Conservation (phyloP, 78 protist genomes). For the Bigelowiella natans region DNA sequence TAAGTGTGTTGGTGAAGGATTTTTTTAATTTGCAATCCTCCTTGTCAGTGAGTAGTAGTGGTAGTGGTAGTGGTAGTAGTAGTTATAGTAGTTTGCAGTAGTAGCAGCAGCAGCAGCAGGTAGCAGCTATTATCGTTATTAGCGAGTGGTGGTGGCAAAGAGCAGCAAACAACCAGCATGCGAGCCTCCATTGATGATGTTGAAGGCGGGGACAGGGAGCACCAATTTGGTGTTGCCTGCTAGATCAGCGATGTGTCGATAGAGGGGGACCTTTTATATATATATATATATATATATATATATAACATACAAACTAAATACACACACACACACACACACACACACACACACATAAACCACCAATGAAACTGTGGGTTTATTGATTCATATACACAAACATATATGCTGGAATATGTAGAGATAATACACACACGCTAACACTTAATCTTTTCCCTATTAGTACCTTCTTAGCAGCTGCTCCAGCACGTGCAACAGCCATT, state of each 20-base stretch:
- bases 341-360: neutral
- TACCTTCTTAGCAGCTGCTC: conserved; percentile 64
- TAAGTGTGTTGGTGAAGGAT: no score
- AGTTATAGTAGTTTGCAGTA: no score
- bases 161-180: no score
- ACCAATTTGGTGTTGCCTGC: conserved; percentile 57
- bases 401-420: no score
- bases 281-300: neutral
- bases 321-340: neutral
- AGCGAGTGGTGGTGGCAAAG: no score
- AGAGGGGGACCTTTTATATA: conserved; percentile 67
- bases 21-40: no score
- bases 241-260: conserved; percentile 73
- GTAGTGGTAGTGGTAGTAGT: no score
- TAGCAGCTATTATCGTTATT: no score
- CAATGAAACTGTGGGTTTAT: neutral
- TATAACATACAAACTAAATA: neutral
- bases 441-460: no score
- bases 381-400: neutral
- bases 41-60: no score
- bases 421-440: no score
- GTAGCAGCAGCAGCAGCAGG: no score
- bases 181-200: conserved; percentile 97
- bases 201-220: conserved; percentile 90
- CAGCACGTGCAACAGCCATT: conserved; percentile 92